Evolutionary conservation across 2,329 filamentous ascomycete species (phyloP).

Genomic region (Microsporum ferrugineum): DNA sequence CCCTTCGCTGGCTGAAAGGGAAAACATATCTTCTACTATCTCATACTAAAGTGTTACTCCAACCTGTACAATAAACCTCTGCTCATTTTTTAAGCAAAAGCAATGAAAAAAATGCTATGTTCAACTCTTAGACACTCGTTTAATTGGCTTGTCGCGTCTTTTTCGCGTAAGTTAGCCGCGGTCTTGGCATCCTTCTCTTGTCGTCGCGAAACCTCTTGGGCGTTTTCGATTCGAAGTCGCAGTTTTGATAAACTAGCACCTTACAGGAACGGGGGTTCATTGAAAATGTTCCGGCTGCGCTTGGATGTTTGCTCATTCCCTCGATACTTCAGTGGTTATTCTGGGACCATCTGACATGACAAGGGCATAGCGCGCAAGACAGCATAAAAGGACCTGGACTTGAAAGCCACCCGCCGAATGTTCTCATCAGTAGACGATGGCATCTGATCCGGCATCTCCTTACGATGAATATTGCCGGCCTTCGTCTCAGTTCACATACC

Average conservation of each 20-base stretch:
- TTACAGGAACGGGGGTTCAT: not conserved
- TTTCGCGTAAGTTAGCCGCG: not conserved
- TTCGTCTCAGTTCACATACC: constrained; percentile 68
- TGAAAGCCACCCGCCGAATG: not conserved
- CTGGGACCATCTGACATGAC: not conserved
- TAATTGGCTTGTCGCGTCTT: not conserved
- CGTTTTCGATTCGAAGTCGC: not conserved
- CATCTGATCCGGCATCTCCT: not conserved
- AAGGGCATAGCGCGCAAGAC: not conserved
- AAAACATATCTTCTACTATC: not conserved
- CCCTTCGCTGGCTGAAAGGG: not conserved
- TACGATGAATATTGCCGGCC: not conserved
- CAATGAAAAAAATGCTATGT: not conserved
- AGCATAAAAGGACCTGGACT: not conserved
- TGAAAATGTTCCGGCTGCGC: not conserved
- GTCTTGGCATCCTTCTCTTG: not conserved
- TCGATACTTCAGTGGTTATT: not conserved
- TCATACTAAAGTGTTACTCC: not conserved
- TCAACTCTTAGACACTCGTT: not conserved
- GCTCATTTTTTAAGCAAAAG: not conserved
- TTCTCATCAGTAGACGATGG: not conserved
- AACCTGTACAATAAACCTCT: not conserved
- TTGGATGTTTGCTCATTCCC: not conserved
- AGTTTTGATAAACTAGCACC: not conserved
- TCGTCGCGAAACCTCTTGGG: not conserved